Conservation (phyloP, 2,329 filamentous ascomycete species). For the Pyrenophora teres region DNA sequence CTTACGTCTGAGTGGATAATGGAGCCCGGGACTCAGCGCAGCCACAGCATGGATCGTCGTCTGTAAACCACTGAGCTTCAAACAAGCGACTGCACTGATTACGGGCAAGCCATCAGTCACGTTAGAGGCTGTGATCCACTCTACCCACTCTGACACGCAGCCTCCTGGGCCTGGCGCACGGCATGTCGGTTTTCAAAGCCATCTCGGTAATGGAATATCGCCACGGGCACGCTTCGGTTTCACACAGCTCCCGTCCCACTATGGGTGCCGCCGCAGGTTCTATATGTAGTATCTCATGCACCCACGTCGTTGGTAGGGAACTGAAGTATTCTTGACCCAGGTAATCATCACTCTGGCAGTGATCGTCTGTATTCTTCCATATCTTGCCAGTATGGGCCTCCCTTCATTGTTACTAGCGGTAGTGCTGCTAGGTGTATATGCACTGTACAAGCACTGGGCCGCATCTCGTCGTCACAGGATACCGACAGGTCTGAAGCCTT, state of each 20-base stretch:
- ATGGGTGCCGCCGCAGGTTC: conserved; percentile 17
- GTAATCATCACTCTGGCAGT: conserved; percentile 11
- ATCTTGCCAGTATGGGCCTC: conserved; percentile 36
- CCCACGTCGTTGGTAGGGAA: conserved; percentile 11
- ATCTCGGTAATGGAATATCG: conserved; percentile 14
- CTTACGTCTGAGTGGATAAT: conserved; percentile 8
- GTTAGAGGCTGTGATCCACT: conserved; percentile 25
- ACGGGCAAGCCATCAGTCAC: conserved; percentile 6
- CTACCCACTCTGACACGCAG: conserved; percentile 26
- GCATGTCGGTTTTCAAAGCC: conserved; percentile 30
- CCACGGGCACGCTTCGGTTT: conserved; percentile 20
- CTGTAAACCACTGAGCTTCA: conserved; percentile 17
- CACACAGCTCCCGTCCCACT: conserved; percentile 23
- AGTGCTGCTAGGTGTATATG: conserved; percentile 29
- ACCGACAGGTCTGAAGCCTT: conserved; percentile 44
- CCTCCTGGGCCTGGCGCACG: conserved; percentile 20
- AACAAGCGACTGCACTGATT: conserved; percentile 19
- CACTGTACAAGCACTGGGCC: conserved; percentile 37
- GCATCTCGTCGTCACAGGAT: conserved; percentile 33
- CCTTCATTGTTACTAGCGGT: conserved; percentile 35
- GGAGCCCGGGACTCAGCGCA: conserved; percentile 10
- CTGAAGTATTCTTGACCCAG: conserved; percentile 16
- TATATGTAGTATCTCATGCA: conserved; percentile 38
- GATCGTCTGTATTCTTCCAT: conserved; percentile 3
- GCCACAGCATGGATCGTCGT: conserved; percentile 6